Base-by-base conservation (phyloP, 1,139 yeast genomes). In the Nematodospora anomalae region DNA sequence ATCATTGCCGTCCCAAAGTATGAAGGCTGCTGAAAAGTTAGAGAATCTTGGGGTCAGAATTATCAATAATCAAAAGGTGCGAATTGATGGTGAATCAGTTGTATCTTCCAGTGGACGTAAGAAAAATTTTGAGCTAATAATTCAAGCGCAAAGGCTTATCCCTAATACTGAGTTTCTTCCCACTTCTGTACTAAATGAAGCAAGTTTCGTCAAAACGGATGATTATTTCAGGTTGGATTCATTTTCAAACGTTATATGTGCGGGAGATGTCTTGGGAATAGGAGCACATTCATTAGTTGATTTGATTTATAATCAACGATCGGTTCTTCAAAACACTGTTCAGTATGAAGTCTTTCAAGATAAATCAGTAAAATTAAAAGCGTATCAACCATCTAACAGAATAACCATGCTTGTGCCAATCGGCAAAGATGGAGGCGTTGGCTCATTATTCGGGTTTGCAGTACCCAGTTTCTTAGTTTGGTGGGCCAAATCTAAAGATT, bases 391-490 rank as follows among this genome's bases (percentile, higher is more conserved):
- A 6, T 26, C 45, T 5, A 36, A 42, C 4, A 34, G 33, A n/a
- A 27, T 30, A 4, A 47, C 49, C 1, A 34, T 51, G 9, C 10
- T 62, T 1, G 56, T 64, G 9, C 72, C 74, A 9, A 54, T 67
- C 32, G 62, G 69, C 4, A 57, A 52, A 42, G 44, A 51, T 3
- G 69, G 69, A 15, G 74, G 73, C 16, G 64, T 66, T 33, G 71
- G 69, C 11, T 32, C 50, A 6, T 20, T 51, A 0, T 59, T 48
- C 40, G 71, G 69, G 4, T 55, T 52, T 46, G 25, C 41, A 3
- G 36, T 55, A 7, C 71, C 73, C 2, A 57, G 40, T 30, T 64
- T 66, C 38, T 11, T 62, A 8, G 60, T 63, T 12, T 41, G 47
- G 41, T n/a, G 44, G 6, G 5, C 55, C 15, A 68, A 66, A 45